Conservation (phyloP, 768 basidiomycete species). For the Lyophyllum atratum region DNA sequence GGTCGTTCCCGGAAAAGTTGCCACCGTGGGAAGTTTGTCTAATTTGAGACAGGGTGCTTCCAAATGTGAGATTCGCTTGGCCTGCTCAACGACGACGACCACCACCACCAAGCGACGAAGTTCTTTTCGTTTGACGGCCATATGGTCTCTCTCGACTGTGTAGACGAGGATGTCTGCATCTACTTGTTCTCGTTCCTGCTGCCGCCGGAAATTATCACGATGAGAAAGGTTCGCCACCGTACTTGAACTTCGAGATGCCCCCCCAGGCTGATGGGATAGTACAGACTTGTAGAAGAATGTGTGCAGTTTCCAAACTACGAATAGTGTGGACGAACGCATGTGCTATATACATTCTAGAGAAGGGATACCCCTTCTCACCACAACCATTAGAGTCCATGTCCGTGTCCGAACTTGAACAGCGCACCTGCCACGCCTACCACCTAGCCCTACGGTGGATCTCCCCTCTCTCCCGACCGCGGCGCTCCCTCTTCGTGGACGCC, state of each 20-base stretch:
- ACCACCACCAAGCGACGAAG: too few relatives aligned
- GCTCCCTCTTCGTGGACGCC: constrained; percentile 27
- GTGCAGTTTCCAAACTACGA: constrained; percentile 43
- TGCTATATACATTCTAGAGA: constrained; percentile 39
- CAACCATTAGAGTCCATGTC: constrained; percentile 35
- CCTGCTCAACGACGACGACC: too few relatives aligned
- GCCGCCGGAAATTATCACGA: constrained; percentile 39
- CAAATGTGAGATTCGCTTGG: neutral
- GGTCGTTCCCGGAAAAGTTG: constrained; percentile 16
- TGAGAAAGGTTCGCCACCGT: constrained; percentile 47
- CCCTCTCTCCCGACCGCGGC: constrained; percentile 10
- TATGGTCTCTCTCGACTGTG: neutral
- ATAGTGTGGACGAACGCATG: constrained; percentile 61
- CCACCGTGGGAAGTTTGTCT: constrained; percentile 4
- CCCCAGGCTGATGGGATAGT: neutral
- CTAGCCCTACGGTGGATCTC: constrained; percentile 54
- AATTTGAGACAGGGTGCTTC: neutral
- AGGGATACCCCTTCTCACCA: constrained; percentile 53
- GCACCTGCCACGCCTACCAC: constrained; percentile 42
- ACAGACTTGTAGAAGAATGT: constrained; percentile 55
- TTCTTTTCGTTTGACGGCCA: neutral
- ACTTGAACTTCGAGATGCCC: neutral
- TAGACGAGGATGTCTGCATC: constrained; percentile 33
- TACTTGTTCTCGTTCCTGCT: constrained; percentile 32
- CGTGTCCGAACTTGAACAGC: constrained; percentile 44